Conservation (phyloP, 306 rosid species). For the Sophora flavescens region DNA sequence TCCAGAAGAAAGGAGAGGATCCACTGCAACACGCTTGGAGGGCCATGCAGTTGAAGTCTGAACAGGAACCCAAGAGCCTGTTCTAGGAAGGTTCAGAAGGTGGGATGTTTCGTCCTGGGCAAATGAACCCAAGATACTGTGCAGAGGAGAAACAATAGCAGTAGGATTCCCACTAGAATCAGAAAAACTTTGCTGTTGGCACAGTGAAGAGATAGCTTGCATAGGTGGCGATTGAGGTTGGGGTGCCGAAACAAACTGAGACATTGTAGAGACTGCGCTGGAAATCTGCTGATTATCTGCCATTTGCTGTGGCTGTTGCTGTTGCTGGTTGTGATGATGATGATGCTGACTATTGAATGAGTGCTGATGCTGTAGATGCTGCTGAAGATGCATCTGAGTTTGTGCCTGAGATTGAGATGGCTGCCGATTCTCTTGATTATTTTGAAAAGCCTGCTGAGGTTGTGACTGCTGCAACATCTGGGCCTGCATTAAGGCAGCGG, state of each 20-base stretch:
- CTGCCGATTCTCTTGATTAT: conserved; percentile 66
- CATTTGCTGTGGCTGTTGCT: conserved; percentile 60
- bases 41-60: conserved; percentile 74
- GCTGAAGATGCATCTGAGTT: conserved; percentile 69
- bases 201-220: conserved; percentile 70
- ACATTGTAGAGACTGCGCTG: conserved; percentile 64
- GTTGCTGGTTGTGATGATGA: conserved; percentile 50
- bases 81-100: conserved; percentile 67
- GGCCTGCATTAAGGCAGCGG: conserved; percentile 74
- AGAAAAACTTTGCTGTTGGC: conserved; percentile 83
- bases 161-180: conserved; percentile 75
- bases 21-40: conserved; percentile 83
- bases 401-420: conserved; percentile 61
- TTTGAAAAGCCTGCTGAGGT: conserved; percentile 73
- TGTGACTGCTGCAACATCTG: conserved; percentile 87
- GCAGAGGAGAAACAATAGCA: conserved; percentile 76
- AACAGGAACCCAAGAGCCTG: conserved; percentile 65
- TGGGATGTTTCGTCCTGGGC: conserved; percentile 81
- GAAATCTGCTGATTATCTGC: conserved; percentile 77
- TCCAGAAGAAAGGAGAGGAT: conserved; percentile 81
- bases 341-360: conserved; percentile 63
- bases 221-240: conserved; percentile 72
- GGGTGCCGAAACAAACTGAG: conserved; percentile 74
- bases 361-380: conserved; percentile 67
- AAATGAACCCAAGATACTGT: conserved; percentile 80